phyloP scores from a whole-genome alignment of 257 asterid species.

The Nemophila menziesii region DNA sequence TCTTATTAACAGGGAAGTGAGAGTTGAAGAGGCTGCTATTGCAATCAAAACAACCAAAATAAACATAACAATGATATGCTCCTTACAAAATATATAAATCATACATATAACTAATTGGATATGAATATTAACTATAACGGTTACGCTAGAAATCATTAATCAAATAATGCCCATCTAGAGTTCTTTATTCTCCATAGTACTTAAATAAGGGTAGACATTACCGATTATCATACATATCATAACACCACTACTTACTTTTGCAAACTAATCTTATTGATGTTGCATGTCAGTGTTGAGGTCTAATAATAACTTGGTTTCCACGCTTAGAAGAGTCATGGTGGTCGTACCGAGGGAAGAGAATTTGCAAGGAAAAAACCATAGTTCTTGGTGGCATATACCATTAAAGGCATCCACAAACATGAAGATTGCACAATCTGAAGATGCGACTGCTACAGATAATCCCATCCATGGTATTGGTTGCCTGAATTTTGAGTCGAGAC shows the following conservation, averaged over 20 bases:
- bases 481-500: slow-evolving; percentile 33
- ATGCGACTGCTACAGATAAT: slow-evolving; percentile 33
- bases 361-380: slow-evolving; percentile 69
- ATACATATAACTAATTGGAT: slow-evolving; percentile 61
- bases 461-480: slow-evolving; percentile 73
- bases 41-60: slow-evolving; percentile 42
- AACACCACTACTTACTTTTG: slow-evolving; percentile 56
- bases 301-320: slow-evolving; percentile 55
- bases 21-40: slow-evolving; percentile 32
- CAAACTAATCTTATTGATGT: slow-evolving; percentile 42
- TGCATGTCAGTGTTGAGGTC: slow-evolving; percentile 77
- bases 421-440: slow-evolving; percentile 36
- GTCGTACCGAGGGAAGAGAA: slow-evolving; percentile 70
- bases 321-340: slow-evolving; percentile 45
- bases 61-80: too few species aligned
- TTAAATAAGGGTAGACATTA: slow-evolving; percentile 58
- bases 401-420: slow-evolving; percentile 36
- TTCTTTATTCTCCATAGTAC: slow-evolving; percentile 45
- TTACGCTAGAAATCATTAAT: slow-evolving; percentile 44
- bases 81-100: slow-evolving; percentile 42
- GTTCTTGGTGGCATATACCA: slow-evolving; percentile 26
- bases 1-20: slow-evolving; percentile 46
- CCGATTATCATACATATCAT: slow-evolving; percentile 46
- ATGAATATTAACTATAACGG: slow-evolving; percentile 47
- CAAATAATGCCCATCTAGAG: slow-evolving; percentile 52